Percentiles rank a stretch among this genome's conserved stretches.
Conservation (phyloP, 75 land plant genomes). For the Adiantum capillusveneris region DNA sequence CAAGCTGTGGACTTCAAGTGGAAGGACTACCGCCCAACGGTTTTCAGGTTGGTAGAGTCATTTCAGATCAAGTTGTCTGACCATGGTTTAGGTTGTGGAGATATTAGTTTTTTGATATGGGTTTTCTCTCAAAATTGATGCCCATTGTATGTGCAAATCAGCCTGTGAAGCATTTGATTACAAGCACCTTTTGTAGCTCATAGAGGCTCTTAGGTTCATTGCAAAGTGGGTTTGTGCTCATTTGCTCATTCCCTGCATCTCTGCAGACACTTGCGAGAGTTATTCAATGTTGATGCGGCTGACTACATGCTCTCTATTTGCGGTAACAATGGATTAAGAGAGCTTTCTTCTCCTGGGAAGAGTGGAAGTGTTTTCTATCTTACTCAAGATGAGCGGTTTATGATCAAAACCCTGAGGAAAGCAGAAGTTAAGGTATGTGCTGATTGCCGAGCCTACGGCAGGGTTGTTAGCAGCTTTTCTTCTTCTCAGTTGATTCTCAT, state of each 20-base stretch:
- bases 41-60: slow-evolving; percentile 46
- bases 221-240: too few relatives aligned
- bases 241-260: too few relatives aligned
- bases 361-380: slow-evolving; percentile 36
- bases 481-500: not conserved
- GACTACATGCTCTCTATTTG: slow-evolving; percentile 34
- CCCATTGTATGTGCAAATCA: too few relatives aligned
- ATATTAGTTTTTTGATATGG: too few relatives aligned
- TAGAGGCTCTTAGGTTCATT: too few relatives aligned
- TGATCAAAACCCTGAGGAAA: slow-evolving; percentile 32
- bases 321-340: slow-evolving; percentile 29
- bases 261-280: slow-evolving; percentile 31
- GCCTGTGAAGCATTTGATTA: too few relatives aligned
- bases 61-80: too few relatives aligned
- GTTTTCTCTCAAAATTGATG: too few relatives aligned
- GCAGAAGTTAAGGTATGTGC: slow-evolving; percentile 30
- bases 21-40: slow-evolving; percentile 86
- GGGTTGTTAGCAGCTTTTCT: not conserved
- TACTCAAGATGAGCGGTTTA: slow-evolving; percentile 30
- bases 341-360: slow-evolving; percentile 35
- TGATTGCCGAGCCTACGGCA: not conserved
- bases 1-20: slow-evolving; percentile 64
- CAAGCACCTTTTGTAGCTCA: too few relatives aligned
- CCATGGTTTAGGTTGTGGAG: too few relatives aligned
- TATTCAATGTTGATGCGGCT: slow-evolving; percentile 31